Evolutionary conservation across 371 early-diverging fungal species (phyloP), one percentile per base, ranked within the genome.

Genomic region (Mycotypha africana): DNA sequence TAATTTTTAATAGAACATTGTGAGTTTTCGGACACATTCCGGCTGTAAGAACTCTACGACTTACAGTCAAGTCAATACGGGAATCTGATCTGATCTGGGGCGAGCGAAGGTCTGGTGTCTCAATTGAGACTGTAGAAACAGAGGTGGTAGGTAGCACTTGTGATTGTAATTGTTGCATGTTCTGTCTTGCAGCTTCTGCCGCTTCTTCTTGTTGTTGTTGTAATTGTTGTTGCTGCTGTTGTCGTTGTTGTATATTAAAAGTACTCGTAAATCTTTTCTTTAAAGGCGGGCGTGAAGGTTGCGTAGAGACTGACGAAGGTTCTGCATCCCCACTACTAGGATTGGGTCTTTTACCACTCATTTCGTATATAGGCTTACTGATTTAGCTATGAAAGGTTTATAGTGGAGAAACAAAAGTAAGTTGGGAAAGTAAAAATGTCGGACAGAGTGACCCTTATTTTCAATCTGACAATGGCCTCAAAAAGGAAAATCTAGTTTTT

Each of bases 191-290:
- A n/a, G n/a, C n/a, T n/a, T n/a, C n/a, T n/a, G n/a, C 34, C 26
- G 2, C 28, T 30, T 14, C n/a, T 19, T 20, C 15, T 21, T 1
- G n/a, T 3, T 19, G 25, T 6, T 14, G 34, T 7, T 41, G 15
- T 10, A 26, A 20, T 21, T 34, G 42, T 3, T 47, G 28, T 23
- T 35, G 26, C 17, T 37, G 45, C 21, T 34, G 31, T 25, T 26
- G 42, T n/a, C 12, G 38, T 25, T 21, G 51, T 6, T 49, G 50
- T 21, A 52, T 39, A 34, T 58, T 47, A 15, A 52, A 38, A 17
- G 47, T 40, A 4, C 55, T 47, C 2, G 55, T 60, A 34, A 60
- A 60, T 32, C 60, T 26, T 20, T 60, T 60, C 32, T 60, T 60
- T 16, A 60, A 40, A 16, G 60, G 60, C n/a, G 60, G 60, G 32